phyloP scores from a whole-genome alignment of 2,329 filamentous ascomycete genomes.

The Colletotrichum theobromicola region DNA sequence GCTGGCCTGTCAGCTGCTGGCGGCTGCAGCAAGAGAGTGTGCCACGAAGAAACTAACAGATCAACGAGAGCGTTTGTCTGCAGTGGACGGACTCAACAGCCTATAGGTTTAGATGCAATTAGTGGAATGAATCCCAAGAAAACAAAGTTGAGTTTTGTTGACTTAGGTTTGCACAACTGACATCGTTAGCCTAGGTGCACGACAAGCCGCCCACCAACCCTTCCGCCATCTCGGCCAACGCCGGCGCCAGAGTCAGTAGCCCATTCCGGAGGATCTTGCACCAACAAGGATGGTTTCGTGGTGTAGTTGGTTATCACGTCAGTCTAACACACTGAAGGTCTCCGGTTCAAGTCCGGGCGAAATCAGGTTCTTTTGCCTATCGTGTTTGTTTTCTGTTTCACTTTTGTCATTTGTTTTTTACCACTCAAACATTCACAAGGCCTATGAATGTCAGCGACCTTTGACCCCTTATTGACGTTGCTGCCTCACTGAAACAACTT shows the following conservation, averaged over 20 bases:
- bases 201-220: not conserved
- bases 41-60: not conserved
- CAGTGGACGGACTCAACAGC: not conserved
- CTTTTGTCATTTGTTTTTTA: too few species aligned
- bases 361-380: not conserved
- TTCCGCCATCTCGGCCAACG: not conserved
- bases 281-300: slow-evolving; percentile 17
- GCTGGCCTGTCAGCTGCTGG: not conserved
- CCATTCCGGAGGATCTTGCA: accelerated
- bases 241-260: not conserved
- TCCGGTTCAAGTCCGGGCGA: slow-evolving; percentile 21
- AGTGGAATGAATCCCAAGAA: too few species aligned
- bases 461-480: too few species aligned
- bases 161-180: too few species aligned
- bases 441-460: too few species aligned
- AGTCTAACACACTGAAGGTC: slow-evolving; percentile 44
- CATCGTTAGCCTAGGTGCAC: not conserved
- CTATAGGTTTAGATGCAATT: accelerated
- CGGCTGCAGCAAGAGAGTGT: not conserved
- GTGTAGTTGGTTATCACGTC: slow-evolving; percentile 54
- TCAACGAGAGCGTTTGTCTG: not conserved
- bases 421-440: too few species aligned
- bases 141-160: too few species aligned
- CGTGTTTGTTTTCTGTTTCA: too few species aligned
- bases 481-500: too few species aligned